phyloP scores from a whole-genome alignment of 2,329 filamentous ascomycete genomes.

The Fusarium sp. region DNA sequence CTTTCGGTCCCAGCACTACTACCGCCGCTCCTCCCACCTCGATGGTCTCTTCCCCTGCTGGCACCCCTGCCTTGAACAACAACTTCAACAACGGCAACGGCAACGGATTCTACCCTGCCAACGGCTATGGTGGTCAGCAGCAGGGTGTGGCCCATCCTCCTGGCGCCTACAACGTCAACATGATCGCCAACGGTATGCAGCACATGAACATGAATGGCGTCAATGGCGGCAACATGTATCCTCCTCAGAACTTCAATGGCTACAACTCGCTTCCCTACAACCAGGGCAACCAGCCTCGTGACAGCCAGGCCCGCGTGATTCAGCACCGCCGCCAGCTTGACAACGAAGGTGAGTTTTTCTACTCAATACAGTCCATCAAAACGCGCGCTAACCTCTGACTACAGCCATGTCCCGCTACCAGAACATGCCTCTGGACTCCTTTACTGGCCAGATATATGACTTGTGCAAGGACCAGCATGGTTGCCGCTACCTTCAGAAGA shows the following conservation, averaged over 20 bases:
- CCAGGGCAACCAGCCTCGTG: constrained; percentile 68
- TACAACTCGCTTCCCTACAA: constrained; percentile 64
- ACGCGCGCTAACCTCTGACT: constrained; percentile 42
- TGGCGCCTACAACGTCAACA: constrained; percentile 50
- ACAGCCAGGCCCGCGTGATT: constrained; percentile 80
- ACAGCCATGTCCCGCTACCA: constrained; percentile 81
- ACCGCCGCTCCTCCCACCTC: constrained; percentile 44
- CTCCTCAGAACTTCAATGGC: constrained; percentile 66
- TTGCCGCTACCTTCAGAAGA: constrained; percentile 96
- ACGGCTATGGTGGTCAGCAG: constrained; percentile 46
- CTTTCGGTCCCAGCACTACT: constrained; percentile 74
- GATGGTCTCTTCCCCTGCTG: constrained; percentile 39
- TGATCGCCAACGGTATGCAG: constrained; percentile 76
- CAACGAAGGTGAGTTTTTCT: constrained; percentile 68
- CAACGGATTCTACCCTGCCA: constrained; percentile 47
- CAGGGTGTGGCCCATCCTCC: constrained; percentile 39
- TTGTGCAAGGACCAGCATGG: constrained; percentile 98
- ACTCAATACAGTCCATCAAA: neutral
- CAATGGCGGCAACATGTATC: constrained; percentile 59
- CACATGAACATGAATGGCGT: constrained; percentile 67
- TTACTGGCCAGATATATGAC: constrained; percentile 85
- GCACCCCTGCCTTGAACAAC: constrained; percentile 38
- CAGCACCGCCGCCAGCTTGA: constrained; percentile 80
- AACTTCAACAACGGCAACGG: constrained; percentile 44
- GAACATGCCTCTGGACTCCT: constrained; percentile 83